Percentiles rank a stretch among this genome's conserved stretches.
These are phyloP conservation scores for Gastrolobium villosum DNA, from an alignment of 306 rosid species.

Conservation along the genomic window DNA sequence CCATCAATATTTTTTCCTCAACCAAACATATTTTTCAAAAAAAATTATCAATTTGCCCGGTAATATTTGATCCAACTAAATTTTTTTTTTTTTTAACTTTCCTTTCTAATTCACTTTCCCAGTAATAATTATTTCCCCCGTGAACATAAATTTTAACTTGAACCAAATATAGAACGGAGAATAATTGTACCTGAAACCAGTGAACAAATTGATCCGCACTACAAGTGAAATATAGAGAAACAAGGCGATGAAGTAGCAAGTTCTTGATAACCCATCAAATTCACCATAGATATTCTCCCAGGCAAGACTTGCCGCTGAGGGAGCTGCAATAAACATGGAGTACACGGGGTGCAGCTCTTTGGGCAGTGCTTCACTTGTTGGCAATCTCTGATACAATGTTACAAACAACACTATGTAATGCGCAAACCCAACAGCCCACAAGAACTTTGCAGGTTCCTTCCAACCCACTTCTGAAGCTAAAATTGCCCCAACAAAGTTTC, in stretches of 20 bases:
- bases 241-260: slow-evolving; percentile 86
- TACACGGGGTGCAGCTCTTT: slow-evolving; percentile 93
- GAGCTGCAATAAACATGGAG: slow-evolving; percentile 92
- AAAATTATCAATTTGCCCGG: too few relatives aligned
- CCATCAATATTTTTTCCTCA: too few relatives aligned
- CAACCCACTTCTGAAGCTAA: slow-evolving; percentile 84
- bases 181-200: slow-evolving; percentile 74
- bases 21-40: too few relatives aligned
- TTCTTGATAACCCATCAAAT: slow-evolving; percentile 74
- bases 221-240: slow-evolving; percentile 79
- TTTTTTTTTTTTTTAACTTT: too few relatives aligned
- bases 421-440: slow-evolving; percentile 91
- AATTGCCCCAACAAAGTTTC: slow-evolving; percentile 89
- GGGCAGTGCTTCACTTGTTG: slow-evolving; percentile 85
- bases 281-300: slow-evolving; percentile 76
- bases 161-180: too few relatives aligned
- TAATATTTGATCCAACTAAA: too few relatives aligned
- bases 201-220: slow-evolving; percentile 83
- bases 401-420: slow-evolving; percentile 87
- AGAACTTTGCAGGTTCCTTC: slow-evolving; percentile 84
- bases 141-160: too few relatives aligned
- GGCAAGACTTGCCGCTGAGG: slow-evolving; percentile 86
- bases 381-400: slow-evolving; percentile 88
- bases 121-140: too few relatives aligned
- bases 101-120: too few relatives aligned